A percentile compares a stretch with the other conserved stretches of the same genome.
These are phyloP conservation scores for Aureobasidium sp. DNA, from an alignment of 2,329 filamentous ascomycete species.

Conservation along the genomic window DNA sequence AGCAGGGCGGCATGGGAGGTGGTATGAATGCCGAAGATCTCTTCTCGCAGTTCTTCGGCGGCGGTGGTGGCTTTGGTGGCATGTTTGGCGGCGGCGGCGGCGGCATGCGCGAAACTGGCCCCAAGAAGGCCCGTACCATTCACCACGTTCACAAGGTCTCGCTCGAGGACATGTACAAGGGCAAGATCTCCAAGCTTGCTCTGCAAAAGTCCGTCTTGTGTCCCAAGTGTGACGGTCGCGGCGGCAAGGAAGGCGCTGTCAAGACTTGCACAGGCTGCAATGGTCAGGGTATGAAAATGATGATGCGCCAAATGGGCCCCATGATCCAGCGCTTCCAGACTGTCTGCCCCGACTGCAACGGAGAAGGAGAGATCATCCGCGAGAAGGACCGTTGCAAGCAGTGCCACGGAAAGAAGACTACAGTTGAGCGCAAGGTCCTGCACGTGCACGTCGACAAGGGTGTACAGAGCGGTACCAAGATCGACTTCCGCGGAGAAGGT, in stretches of 20 bases:
- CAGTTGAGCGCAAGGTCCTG: conserved; percentile 94
- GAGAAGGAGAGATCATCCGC: conserved; percentile 92
- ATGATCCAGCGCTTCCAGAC: conserved; percentile 99
- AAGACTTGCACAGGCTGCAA: conserved; percentile 87
- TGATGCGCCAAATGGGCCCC: conserved; percentile 99
- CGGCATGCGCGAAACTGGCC: conserved; percentile 75
- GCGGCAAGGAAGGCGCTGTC: conserved; percentile 96
- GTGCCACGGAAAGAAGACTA: conserved; percentile 95
- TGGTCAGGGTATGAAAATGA: conserved; percentile 96
- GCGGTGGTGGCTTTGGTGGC: conserved; percentile 58
- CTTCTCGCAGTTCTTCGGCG: conserved; percentile 94
- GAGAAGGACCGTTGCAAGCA: conserved; percentile 97
- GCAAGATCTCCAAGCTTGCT: conserved; percentile 95
- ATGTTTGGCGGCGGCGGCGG: conserved; percentile 71
- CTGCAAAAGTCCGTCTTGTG: conserved; percentile 97
- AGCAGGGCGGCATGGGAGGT: conserved; percentile 68
- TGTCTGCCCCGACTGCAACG: conserved; percentile 95
- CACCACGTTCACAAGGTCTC: conserved; percentile 98
- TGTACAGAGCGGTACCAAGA: conserved; percentile 88
- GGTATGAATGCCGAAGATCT: conserved; percentile 92
- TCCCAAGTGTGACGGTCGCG: conserved; percentile 84
- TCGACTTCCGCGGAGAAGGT: conserved; percentile 94
- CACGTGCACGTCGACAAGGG: conserved; percentile 96
- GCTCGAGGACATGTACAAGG: conserved; percentile 94
- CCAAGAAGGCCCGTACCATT: conserved; percentile 88